These are phyloP conservation scores for Allantophomopsis cytisporea DNA, from an alignment of 2,329 filamentous ascomycete genomes.

Conservation along the genomic window DNA sequence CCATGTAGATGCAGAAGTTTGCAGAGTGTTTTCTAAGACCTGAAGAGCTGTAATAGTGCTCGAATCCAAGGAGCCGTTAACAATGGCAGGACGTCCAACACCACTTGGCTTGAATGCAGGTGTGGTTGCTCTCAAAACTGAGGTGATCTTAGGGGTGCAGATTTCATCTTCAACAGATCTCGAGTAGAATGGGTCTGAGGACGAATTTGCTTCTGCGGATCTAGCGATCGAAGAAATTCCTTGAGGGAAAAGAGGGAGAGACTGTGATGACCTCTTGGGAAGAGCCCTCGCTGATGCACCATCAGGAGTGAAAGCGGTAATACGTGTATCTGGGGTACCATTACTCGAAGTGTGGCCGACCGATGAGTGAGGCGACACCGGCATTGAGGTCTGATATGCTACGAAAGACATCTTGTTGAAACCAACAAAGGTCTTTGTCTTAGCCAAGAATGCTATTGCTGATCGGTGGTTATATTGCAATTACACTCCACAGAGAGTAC, in stretches of 20 bases:
- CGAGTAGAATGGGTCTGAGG: not conserved
- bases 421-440: too few species aligned
- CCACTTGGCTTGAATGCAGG: slow-evolving; percentile 40
- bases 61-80: not conserved
- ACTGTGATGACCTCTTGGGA: slow-evolving; percentile 8
- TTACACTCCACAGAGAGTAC: too few species aligned
- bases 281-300: slow-evolving; percentile 32
- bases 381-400: too few species aligned
- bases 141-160: slow-evolving; percentile 3
- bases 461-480: too few species aligned
- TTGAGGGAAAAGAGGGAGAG: not conserved
- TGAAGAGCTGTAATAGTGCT: not conserved
- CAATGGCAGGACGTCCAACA: slow-evolving; percentile 10
- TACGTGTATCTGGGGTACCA: slow-evolving; percentile 49
- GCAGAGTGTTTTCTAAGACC: slow-evolving; percentile 3
- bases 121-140: slow-evolving; percentile 44
- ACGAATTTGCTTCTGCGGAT: not conserved
- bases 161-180: slow-evolving; percentile 24
- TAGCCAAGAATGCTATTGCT: too few species aligned
- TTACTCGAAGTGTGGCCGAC: slow-evolving; percentile 40
- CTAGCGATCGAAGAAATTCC: not conserved
- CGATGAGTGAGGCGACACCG: slow-evolving; percentile 23
- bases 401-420: too few species aligned
- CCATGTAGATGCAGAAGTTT: not conserved
- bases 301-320: slow-evolving; percentile 51